Evolutionary conservation across 768 basidiomycete genomes (phyloP).

Genomic region (Suillus lakei): DNA sequence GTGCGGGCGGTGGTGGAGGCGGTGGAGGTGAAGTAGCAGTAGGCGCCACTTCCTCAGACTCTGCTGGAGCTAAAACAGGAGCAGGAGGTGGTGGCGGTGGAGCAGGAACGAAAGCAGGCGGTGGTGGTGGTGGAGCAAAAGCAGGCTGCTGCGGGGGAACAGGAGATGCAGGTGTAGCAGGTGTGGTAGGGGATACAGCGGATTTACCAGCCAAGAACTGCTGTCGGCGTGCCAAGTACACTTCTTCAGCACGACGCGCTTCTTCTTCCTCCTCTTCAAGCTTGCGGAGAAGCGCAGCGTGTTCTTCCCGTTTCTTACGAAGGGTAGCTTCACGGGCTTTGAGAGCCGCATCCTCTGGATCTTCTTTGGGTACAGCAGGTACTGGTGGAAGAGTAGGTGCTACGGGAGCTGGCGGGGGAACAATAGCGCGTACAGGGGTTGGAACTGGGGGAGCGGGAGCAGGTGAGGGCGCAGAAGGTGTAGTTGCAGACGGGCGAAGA

Average conservation of each 20-base stretch:
- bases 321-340: slow-evolving; percentile 71
- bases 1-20: slow-evolving; percentile 31
- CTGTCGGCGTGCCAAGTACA: slow-evolving; percentile 37
- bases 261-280: slow-evolving; percentile 73
- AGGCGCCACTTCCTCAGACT: slow-evolving; percentile 28
- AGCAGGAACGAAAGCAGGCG: slow-evolving; percentile 37
- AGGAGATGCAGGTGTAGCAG: slow-evolving; percentile 35
- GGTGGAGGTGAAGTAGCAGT: slow-evolving; percentile 41
- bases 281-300: slow-evolving; percentile 67
- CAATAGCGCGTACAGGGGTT: slow-evolving; percentile 26
- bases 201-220: slow-evolving; percentile 45
- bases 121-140: slow-evolving; percentile 34
- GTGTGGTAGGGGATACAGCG: slow-evolving; percentile 32
- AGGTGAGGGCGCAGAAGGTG: slow-evolving; percentile 26
- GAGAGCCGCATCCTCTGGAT: slow-evolving; percentile 78
- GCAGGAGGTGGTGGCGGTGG: slow-evolving; percentile 36
- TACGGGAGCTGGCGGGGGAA: slow-evolving; percentile 26
- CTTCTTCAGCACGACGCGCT: slow-evolving; percentile 51
- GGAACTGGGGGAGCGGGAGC: slow-evolving; percentile 26
- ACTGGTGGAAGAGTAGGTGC: slow-evolving; percentile 25
- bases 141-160: slow-evolving; percentile 43
- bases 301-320: slow-evolving; percentile 75
- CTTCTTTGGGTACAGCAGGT: slow-evolving; percentile 53
- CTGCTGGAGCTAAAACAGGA: slow-evolving; percentile 14
- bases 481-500: slow-evolving; percentile 21